These are phyloP conservation scores for Medakamo hakoo DNA, from an alignment of 139 green algal species.

Conservation along the genomic window DNA sequence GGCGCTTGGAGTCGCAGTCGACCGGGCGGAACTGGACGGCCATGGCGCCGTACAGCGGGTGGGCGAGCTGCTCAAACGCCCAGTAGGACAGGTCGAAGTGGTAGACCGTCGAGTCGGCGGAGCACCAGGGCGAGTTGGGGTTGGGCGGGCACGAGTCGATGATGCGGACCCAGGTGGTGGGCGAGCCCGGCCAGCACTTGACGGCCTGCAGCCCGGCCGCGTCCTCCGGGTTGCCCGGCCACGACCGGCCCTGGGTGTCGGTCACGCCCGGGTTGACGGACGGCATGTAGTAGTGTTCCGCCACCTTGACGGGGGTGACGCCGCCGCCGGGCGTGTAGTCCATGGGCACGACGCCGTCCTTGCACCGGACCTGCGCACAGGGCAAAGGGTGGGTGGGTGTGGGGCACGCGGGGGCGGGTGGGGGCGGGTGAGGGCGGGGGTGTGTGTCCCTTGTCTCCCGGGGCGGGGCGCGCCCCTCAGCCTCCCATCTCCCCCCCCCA, in stretches of 20 bases:
- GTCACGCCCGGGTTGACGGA: neutral
- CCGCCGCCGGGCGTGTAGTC: constrained; percentile 1
- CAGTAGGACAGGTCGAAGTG: constrained; percentile 2
- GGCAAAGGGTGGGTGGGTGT: neutral
- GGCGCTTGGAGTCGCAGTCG: constrained; percentile 10
- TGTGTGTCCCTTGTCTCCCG: too few species aligned
- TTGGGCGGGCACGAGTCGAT: neutral
- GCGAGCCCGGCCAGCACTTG: constrained; percentile 14
- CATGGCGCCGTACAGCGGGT: constrained; percentile 6
- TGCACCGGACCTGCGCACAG: constrained; percentile 12
- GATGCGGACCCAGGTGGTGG: neutral
- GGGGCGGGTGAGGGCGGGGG: too few species aligned
- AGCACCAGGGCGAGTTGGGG: neutral
- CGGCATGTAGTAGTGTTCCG: neutral
- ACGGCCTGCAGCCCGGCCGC: constrained; percentile 13
- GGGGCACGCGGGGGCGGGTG: too few species aligned
- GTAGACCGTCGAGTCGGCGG: neutral
- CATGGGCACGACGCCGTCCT: constrained; percentile 4
- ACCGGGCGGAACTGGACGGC: constrained; percentile 15
- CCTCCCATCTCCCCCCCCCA: too few species aligned
- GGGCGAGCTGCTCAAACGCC: neutral
- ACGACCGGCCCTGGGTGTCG: constrained; percentile 7
- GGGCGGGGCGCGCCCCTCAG: too few species aligned
- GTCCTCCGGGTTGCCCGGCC: constrained; percentile 23
- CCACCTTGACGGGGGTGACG: neutral